Evolutionary conservation across 805 yeast species (phyloP).

Genomic region (Wickerhamomyces strasburgensis): DNA sequence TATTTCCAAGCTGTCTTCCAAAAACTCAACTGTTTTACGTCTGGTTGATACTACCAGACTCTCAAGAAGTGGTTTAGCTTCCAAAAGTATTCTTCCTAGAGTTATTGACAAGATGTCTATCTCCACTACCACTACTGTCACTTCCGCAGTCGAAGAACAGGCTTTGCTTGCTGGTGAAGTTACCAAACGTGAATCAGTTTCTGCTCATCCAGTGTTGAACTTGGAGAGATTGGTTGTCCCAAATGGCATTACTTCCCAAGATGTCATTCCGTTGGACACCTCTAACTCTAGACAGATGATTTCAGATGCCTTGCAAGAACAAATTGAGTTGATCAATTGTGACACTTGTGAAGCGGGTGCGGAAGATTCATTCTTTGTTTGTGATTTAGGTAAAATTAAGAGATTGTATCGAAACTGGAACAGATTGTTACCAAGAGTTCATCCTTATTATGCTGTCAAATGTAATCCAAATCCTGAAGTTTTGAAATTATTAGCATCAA

Average conservation of each 20-base stretch:
- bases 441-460: slow-evolving; percentile 92
- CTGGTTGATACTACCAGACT: slow-evolving; percentile 22
- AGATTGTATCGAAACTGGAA: slow-evolving; percentile 64
- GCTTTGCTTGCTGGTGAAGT: slow-evolving; percentile 7
- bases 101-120: slow-evolving; percentile 15
- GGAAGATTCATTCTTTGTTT: slow-evolving; percentile 83
- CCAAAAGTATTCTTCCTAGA: background rate
- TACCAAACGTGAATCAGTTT: background rate
- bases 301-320: slow-evolving; percentile 35
- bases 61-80: slow-evolving; percentile 9
- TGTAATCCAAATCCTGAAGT: slow-evolving; percentile 76
- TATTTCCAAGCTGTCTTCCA: slow-evolving; percentile 18
- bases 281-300: slow-evolving; percentile 30
- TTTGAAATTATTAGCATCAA: slow-evolving; percentile 46
- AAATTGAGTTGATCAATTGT: slow-evolving; percentile 42
- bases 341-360: slow-evolving; percentile 66
- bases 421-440: slow-evolving; percentile 59
- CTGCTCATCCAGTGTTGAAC: background rate
- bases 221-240: background rate
- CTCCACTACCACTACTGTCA: slow-evolving; percentile 12
- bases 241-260: background rate
- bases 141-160: slow-evolving; percentile 7
- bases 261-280: slow-evolving; percentile 23
- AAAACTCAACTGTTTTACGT: slow-evolving; percentile 18
- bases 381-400: slow-evolving; percentile 72